Conservation (phyloP, 2,329 filamentous ascomycete species). For the Pestalotiopsis sp. region DNA sequence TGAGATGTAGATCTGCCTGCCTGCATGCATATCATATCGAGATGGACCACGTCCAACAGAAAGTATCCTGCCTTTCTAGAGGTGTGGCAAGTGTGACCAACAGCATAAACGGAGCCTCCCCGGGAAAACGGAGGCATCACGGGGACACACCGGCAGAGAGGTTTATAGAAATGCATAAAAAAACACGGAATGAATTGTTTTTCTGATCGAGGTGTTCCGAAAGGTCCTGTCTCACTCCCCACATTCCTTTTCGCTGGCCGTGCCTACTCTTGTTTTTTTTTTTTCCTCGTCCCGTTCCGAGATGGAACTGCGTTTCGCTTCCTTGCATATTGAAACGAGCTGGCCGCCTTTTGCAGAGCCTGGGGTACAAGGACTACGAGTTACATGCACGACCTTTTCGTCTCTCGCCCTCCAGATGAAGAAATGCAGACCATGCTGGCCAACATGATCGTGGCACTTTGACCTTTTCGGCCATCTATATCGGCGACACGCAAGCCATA, state of each 20-base stretch:
- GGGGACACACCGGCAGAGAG: neutral
- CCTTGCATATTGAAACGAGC: slow-evolving; percentile 1
- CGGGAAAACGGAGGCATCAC: neutral
- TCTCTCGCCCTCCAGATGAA: neutral
- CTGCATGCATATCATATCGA: neutral
- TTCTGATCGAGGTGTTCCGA: neutral
- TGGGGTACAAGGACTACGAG: too few relatives aligned
- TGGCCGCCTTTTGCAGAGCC: too few relatives aligned
- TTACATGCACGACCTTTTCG: neutral
- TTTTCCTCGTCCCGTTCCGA: slow-evolving; percentile 1
- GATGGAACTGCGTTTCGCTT: slow-evolving; percentile 5
- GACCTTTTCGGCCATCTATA: neutral
- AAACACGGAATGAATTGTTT: neutral
- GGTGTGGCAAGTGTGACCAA: neutral
- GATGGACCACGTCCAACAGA: neutral
- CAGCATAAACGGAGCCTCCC: neutral
- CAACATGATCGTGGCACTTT: neutral
- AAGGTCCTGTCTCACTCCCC: neutral
- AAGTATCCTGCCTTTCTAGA: neutral
- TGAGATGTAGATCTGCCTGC: neutral
- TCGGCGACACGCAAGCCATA: neutral
- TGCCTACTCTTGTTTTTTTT: neutral
- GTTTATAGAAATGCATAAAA: neutral
- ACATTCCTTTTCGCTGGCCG: slow-evolving; percentile 7
- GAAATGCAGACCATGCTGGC: neutral